Conservation (phyloP, 176 grass and related monocot species). For the Rhynchospora breviuscula region DNA sequence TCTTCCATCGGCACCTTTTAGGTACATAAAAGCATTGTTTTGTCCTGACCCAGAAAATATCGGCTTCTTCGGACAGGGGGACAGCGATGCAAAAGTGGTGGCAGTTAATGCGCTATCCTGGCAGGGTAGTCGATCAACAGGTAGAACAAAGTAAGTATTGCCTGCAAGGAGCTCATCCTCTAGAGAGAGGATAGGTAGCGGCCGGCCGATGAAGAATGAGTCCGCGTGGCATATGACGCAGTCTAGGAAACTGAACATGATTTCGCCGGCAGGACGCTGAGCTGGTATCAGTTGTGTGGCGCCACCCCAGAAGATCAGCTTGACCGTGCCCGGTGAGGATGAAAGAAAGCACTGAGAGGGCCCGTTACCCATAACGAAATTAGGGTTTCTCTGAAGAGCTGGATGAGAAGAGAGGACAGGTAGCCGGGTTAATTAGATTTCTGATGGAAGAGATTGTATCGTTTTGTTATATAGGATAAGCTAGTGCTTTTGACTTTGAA, state of each 20-base stretch:
- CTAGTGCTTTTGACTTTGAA: conserved; percentile 19
- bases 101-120: conserved; percentile 28
- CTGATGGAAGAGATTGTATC: neutral
- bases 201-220: conserved; percentile 52
- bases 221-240: conserved; percentile 54
- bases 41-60: neutral
- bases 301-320: conserved; percentile 65
- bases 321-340: neutral
- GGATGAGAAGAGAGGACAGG: neutral
- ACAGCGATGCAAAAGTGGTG: conserved; percentile 40
- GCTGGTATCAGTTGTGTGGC: neutral
- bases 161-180: conserved; percentile 46
- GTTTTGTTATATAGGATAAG: conserved; percentile 13
- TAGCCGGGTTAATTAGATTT: neutral
- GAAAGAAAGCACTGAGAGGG: neutral
- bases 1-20: conserved; percentile 37
- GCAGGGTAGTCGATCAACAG: conserved; percentile 44
- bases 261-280: conserved; percentile 31
- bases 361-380: conserved; percentile 1
- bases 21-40: conserved; percentile 52
- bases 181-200: conserved; percentile 38
- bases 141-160: conserved; percentile 54
- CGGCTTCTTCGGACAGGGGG: neutral
- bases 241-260: conserved; percentile 41
- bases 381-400: neutral